phyloP scores from a whole-genome alignment of 1,284 basidiomycete species.

The Leccinum laetum region DNA sequence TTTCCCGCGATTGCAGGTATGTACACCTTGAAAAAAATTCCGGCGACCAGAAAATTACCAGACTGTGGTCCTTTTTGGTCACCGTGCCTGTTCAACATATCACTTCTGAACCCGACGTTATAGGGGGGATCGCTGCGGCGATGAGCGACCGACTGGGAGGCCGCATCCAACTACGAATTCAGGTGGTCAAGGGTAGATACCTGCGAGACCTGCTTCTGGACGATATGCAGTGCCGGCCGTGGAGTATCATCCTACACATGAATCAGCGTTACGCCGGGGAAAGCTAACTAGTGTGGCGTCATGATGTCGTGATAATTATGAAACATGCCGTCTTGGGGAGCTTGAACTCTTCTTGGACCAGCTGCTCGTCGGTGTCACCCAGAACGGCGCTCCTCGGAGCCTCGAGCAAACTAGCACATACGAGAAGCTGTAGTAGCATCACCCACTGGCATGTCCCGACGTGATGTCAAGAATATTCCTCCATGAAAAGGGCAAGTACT shows the following conservation, averaged over 20 bases:
- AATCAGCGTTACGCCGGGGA: neutral
- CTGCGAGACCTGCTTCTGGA: conserved; percentile 38
- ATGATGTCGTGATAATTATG: conserved; percentile 45
- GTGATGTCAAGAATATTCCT: neutral
- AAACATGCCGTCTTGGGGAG: conserved; percentile 44
- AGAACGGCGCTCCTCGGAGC: neutral
- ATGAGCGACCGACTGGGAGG: conserved; percentile 67
- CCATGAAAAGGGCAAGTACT: neutral
- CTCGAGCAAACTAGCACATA: neutral
- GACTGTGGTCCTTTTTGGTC: conserved; percentile 42
- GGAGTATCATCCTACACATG: conserved; percentile 49
- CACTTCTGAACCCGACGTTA: conserved; percentile 51
- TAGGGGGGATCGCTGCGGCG: conserved; percentile 61
- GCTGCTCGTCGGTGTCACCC: conserved; percentile 1
- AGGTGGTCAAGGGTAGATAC: conserved; percentile 53
- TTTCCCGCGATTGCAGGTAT: conserved; percentile 30
- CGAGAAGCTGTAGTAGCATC: conserved; percentile 11
- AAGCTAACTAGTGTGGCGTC: neutral
- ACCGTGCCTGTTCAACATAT: conserved; percentile 55
- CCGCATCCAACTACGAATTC: conserved; percentile 54
- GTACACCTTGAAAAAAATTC: conserved; percentile 42
- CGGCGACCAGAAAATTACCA: conserved; percentile 42
- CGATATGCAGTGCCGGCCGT: conserved; percentile 45
- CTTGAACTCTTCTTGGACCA: conserved; percentile 40
- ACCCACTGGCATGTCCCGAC: neutral